phyloP scores from a whole-genome alignment of 768 basidiomycete genomes.

The Termitomyces sp. region DNA sequence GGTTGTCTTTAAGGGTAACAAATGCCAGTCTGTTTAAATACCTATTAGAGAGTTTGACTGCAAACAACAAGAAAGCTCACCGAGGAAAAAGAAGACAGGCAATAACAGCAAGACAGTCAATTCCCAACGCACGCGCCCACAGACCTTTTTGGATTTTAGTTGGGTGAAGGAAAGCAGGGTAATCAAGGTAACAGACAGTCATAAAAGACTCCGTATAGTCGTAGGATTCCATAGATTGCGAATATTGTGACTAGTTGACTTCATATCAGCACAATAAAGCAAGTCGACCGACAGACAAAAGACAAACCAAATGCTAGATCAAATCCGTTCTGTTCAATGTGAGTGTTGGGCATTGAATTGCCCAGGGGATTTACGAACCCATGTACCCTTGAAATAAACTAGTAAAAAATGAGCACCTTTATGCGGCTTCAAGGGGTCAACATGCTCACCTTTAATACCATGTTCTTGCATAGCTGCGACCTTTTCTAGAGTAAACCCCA shows the following conservation, averaged over 20 bases:
- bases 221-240: constrained; percentile 67
- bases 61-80: constrained; percentile 25
- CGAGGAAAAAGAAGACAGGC: constrained; percentile 90
- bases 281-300: background rate
- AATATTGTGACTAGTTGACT: constrained; percentile 63
- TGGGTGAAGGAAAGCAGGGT: background rate
- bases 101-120: constrained; percentile 83
- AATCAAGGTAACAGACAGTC: constrained; percentile 38
- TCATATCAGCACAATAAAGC: background rate
- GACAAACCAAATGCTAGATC: constrained; percentile 80
- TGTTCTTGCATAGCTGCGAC: constrained; percentile 95
- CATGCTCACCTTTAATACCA: constrained; percentile 69
- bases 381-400: constrained; percentile 86
- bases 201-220: constrained; percentile 73
- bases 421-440: background rate
- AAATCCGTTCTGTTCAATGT: constrained; percentile 70
- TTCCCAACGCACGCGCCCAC: constrained; percentile 68
- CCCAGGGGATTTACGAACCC: constrained; percentile 42
- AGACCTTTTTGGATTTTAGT: constrained; percentile 30
- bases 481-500: constrained; percentile 89
- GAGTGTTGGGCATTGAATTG: background rate
- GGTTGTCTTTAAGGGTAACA: constrained; percentile 77
- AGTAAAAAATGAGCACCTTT: constrained; percentile 2
- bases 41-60: background rate
- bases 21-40: constrained; percentile 68